Percentiles rank a stretch among this genome's conserved stretches.
These are phyloP conservation scores for Phaeotremella fagi DNA, from an alignment of 768 basidiomycete genomes.

Conservation along the genomic window DNA sequence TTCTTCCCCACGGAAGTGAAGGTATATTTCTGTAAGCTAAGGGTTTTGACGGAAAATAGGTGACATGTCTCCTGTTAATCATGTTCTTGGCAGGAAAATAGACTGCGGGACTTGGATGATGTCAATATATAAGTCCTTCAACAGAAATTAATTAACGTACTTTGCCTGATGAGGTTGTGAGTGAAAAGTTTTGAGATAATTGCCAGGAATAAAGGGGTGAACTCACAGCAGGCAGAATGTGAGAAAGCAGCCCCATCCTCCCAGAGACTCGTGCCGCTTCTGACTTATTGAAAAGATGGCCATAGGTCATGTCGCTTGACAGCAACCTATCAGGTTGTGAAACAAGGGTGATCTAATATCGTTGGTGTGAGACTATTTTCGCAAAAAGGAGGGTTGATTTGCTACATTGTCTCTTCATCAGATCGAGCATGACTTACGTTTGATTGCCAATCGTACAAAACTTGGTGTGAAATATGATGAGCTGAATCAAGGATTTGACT, in stretches of 20 bases:
- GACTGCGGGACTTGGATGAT: not conserved
- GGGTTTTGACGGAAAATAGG: slow-evolving; percentile 8
- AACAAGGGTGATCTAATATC: no score
- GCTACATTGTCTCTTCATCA: no score
- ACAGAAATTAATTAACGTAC: not conserved
- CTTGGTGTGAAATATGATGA: not conserved
- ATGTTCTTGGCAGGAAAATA: slow-evolving; percentile 5
- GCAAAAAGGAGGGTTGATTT: no score
- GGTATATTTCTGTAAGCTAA: slow-evolving; percentile 6
- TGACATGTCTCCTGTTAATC: not conserved
- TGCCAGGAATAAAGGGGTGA: not conserved
- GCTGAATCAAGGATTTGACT: not conserved
- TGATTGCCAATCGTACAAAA: no score
- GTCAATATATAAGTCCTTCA: not conserved
- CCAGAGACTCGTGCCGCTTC: not conserved
- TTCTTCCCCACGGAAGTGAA: slow-evolving; percentile 18
- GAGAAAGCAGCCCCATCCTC: slow-evolving; percentile 10
- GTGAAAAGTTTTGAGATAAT: not conserved
- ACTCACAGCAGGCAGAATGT: slow-evolving; percentile 20
- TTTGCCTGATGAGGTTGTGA: not conserved
- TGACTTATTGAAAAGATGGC: not conserved
- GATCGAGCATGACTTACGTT: no score
- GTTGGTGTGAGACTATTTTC: no score
- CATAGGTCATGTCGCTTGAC: not conserved
- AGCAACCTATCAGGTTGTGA: slow-evolving; percentile 5